Evolutionary conservation across 768 basidiomycete genomes (phyloP), one percentile per base, ranked within the genome.

Genomic region (Rhodotorula taiwanensis): DNA sequence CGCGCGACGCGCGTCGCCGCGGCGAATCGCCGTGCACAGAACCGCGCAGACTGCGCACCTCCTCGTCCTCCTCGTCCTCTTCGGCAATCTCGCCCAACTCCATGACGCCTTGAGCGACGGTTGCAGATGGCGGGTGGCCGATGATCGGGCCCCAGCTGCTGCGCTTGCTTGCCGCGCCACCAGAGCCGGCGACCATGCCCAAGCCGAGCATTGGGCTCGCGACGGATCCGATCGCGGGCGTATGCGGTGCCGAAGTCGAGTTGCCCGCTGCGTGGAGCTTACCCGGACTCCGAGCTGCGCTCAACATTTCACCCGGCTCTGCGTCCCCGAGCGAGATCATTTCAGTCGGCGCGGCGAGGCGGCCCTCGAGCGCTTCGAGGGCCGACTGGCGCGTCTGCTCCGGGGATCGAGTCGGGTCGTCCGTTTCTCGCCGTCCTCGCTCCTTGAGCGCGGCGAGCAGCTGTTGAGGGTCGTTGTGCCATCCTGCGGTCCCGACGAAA

Each of bases 11-110:
- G 10, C 51, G 51, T 20, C 51, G 34, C 5, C 33, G 33, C 34
- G 51, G n/a, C n/a, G 31, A 31, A 7, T 30, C 49, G 49, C 49
- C 49, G 5, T 33, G n/a, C 49, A 14, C 34, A 3, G 34, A 52
- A 23, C 11, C 33, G 23, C 41, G 2, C 14, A 27, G 27, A 7
- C 9, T 9, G 28, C 23, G n/a, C 33, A 67, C 59, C 30, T 76
- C 76, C 5, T 86, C 86, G 30, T 90, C 89, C 45, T 89, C 89
- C 53, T 92, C 88, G 55, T 90, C 89, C 59, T 91, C 87, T 72
- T 89, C 89, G 72, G 89, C 89, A 36, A 91, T 77, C 33, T 90
- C 67, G 16, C 70, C 72, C 2, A 73, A 51, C 50, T 68, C 66
- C 57, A 62, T 62, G 42, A 69, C 69, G 23, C 71, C 69, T 28